Evolutionary conservation across 2,329 filamentous ascomycete species (phyloP), one percentile per base, ranked within the genome.

Genomic region (Diplodia scrobiculata): DNA sequence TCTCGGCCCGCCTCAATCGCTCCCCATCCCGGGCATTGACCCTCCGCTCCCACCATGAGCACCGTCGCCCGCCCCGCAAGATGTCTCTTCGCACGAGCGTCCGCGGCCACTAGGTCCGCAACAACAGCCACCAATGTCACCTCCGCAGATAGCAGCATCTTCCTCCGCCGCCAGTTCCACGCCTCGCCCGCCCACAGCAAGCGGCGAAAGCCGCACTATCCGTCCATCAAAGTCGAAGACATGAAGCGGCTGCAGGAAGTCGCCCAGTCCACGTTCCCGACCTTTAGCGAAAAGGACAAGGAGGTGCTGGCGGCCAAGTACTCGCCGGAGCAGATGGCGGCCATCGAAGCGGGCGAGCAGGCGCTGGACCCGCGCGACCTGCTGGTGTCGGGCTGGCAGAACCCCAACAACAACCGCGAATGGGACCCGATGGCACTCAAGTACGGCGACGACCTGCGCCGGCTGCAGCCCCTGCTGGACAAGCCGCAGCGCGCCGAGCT

Each of bases 381-480:
- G 74, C 83, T 89, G 50, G 82, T 86, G 38, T 90, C 95, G 79
- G 91, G 89, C 70, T 62, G 58, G 58, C 17, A 36, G 5, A 25
- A 21, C 17, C 45, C 45, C 17, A 84, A 86, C 51, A 78, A 91
- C 71, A 88, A 92, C 68, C 84, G 81, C 65, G 92, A 96, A 75
- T 84, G 87, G 9, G 90, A 91, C 82, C 82, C 83, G 63, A 81
- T 93, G 59, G 72, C 73, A 19, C 54, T 66, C 25, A 53, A 53
- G 59, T 82, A 86, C 68, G 95, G 96, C 65, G 92, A 97, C 76
- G 91, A 96, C 77, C 90, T 97, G 73, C 86, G 89, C 67, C 84
- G 85, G 66, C 84, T 94, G 69, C 86, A 91, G 73, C 91, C 92
- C 63, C 83, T 91, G 59, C 85, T 95, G 68, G 94, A 98, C 80